A percentile compares a stretch with the other conserved stretches of the same genome.
Conservation (phyloP, 257 asterid species). For the Petunia secreta region DNA sequence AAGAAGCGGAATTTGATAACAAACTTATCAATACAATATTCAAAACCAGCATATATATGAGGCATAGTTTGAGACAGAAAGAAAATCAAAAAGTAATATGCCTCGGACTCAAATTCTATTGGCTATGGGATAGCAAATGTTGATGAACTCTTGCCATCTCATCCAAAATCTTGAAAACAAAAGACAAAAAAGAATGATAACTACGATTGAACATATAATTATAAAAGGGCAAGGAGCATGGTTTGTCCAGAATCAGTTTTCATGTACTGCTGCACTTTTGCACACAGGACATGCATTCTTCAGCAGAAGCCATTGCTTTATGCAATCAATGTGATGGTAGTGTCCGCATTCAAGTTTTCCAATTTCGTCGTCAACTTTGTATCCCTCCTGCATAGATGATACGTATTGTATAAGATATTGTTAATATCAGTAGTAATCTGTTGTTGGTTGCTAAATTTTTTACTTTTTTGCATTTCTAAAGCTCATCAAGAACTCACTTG, state of each 20-base stretch:
- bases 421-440: background rate
- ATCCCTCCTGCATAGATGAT: slow-evolving; percentile 47
- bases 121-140: background rate
- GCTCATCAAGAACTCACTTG: slow-evolving; percentile 45
- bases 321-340: slow-evolving; percentile 62
- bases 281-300: slow-evolving; percentile 66
- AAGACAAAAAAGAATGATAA: background rate
- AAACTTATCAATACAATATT: background rate
- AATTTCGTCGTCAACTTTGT: slow-evolving; percentile 40
- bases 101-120: background rate
- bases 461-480: too few species aligned
- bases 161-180: background rate
- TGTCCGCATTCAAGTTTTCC: slow-evolving; percentile 60
- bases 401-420: background rate
- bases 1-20: background rate
- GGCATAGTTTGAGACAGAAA: background rate
- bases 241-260: background rate
- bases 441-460: background rate
- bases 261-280: slow-evolving; percentile 46
- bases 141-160: too few species aligned
- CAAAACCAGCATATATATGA: background rate
- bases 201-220: background rate
- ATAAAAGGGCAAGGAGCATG: background rate
- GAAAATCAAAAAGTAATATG: background rate
- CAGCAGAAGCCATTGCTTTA: slow-evolving; percentile 65